A percentile compares a stretch with the other conserved stretches of the same genome.
Evolutionary conservation across 1,139 yeast genomes (phyloP).

Genomic region (Debaryomyces coudertii): DNA sequence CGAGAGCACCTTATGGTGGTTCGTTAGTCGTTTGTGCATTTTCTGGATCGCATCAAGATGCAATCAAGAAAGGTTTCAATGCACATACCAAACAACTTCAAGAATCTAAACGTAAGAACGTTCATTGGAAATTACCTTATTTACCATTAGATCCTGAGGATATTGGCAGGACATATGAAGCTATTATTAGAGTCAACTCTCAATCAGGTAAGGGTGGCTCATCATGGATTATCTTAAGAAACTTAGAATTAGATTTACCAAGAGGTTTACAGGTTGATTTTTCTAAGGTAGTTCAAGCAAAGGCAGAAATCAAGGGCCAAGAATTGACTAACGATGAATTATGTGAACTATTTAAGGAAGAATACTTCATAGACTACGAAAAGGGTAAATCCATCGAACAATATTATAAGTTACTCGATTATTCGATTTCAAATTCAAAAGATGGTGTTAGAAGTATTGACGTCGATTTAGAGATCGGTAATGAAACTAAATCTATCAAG

Average conservation of each 20-base stretch:
- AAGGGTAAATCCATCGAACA: conserved; percentile 30
- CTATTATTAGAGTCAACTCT: conserved; percentile 95
- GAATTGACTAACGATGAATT: conserved; percentile 82
- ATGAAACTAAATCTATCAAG: conserved; percentile 46
- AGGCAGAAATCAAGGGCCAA: conserved; percentile 82
- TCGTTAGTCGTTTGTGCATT: conserved; percentile 96
- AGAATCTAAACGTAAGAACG: conserved; percentile 33
- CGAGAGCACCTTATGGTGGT: conserved; percentile 97
- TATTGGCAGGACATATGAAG: conserved; percentile 95
- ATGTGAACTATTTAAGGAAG: conserved; percentile 69
- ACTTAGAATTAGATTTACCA: conserved; percentile 89
- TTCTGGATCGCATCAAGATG: conserved; percentile 97
- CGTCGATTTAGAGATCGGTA: conserved; percentile 50
- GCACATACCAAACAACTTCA: conserved; percentile 47
- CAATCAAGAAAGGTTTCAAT: conserved; percentile 93
- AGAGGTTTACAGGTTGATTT: conserved; percentile 89
- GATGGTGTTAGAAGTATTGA: conserved; percentile 36
- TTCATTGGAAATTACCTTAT: conserved; percentile 85
- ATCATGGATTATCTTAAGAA: conserved; percentile 91
- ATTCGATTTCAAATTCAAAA: conserved; percentile 42
- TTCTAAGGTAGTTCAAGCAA: conserved; percentile 78
- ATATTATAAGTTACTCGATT: conserved; percentile 53
- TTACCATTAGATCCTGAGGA: conserved; percentile 96
- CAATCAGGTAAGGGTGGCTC: conserved; percentile 99
- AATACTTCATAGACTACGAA: conserved; percentile 65